Percentiles rank a stretch among this genome's conserved stretches.
phyloP scores from a whole-genome alignment of 148 eudicot species.

The Camellia granthamiana region DNA sequence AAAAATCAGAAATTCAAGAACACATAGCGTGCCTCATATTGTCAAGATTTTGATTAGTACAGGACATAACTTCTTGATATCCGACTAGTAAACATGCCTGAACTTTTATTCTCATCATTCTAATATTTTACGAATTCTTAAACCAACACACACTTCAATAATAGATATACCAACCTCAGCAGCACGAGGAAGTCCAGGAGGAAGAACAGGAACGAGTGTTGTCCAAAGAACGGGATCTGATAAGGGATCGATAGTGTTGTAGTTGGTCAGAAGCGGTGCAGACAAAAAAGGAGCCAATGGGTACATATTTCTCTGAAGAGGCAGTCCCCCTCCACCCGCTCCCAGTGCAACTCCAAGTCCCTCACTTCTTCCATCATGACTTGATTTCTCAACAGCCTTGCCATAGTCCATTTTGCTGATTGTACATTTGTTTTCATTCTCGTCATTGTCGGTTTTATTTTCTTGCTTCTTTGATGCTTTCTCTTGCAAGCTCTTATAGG shows the following conservation, averaged over 20 bases:
- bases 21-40: background rate
- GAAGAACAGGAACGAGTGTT: constrained; percentile 67
- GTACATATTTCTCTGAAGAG: constrained; percentile 59
- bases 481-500: constrained; percentile 81
- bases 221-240: constrained; percentile 81
- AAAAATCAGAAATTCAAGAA: background rate
- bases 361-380: constrained; percentile 51
- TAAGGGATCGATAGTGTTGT: constrained; percentile 68
- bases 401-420: constrained; percentile 62
- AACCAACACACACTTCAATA: background rate
- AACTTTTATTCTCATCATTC: background rate
- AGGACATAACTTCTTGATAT: no score
- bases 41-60: background rate
- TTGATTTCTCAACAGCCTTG: constrained; percentile 55
- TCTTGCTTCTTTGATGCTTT: constrained; percentile 67
- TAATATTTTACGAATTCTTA: background rate
- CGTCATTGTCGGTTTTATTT: constrained; percentile 47
- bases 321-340: constrained; percentile 39
- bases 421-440: constrained; percentile 69
- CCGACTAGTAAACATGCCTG: background rate
- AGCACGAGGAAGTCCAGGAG: constrained; percentile 54
- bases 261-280: constrained; percentile 77
- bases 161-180: constrained; percentile 56
- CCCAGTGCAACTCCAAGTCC: constrained; percentile 47
- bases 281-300: constrained; percentile 66